Evolutionary conservation across 768 basidiomycete genomes (phyloP).

Genomic region (Podaxis carcinomalis): DNA sequence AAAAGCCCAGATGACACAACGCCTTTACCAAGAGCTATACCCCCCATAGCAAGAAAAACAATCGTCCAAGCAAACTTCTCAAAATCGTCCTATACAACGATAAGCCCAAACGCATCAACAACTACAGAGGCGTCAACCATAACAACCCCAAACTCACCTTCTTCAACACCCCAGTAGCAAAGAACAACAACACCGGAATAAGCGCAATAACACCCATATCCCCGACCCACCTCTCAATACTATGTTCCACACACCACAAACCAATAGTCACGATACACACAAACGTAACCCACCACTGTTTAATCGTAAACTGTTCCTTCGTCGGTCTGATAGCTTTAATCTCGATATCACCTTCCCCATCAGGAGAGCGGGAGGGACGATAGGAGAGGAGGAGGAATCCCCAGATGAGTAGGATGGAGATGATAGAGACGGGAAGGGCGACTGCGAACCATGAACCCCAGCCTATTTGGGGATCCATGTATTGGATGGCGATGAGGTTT

Average conservation of each 20-base stretch:
- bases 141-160: conserved; percentile 51
- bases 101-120: not conserved
- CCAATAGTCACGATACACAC: conserved; percentile 83
- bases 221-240: conserved; percentile 71
- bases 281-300: conserved; percentile 87
- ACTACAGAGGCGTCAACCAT: not conserved
- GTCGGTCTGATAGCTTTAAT: conserved; percentile 84
- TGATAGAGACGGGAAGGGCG: conserved; percentile 81
- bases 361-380: conserved; percentile 64
- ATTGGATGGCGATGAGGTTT: conserved; percentile 88
- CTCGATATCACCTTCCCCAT: conserved; percentile 72
- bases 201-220: conserved; percentile 99
- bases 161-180: conserved; percentile 87
- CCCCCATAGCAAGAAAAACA: conserved; percentile 97
- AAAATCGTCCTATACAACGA: conserved; percentile 72
- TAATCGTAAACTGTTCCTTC: conserved; percentile 72
- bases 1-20: conserved; percentile 88
- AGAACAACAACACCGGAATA: conserved; percentile 90
- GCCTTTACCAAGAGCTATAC: conserved; percentile 92
- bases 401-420: conserved; percentile 92
- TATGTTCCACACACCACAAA: conserved; percentile 86
- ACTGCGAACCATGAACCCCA: conserved; percentile 96
- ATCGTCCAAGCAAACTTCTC: conserved; percentile 94
- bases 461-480: conserved; percentile 80
- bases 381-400: conserved; percentile 81